phyloP scores from a whole-genome alignment of 768 basidiomycete genomes.

The Kwoniella botswanensis region DNA sequence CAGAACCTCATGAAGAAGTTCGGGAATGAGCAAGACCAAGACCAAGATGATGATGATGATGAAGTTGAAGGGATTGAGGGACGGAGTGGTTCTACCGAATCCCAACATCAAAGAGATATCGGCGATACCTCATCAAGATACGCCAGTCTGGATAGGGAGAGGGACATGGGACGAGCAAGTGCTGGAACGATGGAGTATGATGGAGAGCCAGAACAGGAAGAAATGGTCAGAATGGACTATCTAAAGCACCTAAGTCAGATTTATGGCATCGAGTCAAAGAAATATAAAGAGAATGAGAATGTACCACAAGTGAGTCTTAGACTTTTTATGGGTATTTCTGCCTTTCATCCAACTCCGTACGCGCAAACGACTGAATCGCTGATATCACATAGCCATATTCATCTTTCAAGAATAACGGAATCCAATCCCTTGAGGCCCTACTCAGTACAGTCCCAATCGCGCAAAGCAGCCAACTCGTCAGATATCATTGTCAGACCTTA shows the following conservation, averaged over 20 bases:
- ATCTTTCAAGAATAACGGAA: conserved; percentile 14
- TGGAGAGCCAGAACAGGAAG: conserved; percentile 3
- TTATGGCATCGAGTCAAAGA: conserved; percentile 11
- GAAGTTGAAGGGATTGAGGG: neutral
- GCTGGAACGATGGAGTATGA: neutral
- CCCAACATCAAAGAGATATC: no score
- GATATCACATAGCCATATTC: neutral
- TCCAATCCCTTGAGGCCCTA: conserved; percentile 18
- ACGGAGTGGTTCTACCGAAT: neutral
- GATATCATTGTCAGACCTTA: conserved; percentile 26
- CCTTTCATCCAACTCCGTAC: no score
- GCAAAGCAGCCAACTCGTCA: conserved; percentile 14
- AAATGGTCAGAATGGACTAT: conserved; percentile 23
- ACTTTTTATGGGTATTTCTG: no score
- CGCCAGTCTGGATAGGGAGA: neutral
- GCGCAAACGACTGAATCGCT: neutral
- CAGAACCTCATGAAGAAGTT: conserved; percentile 11
- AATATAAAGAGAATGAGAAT: neutral
- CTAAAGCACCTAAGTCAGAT: conserved; percentile 15
- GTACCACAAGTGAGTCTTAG: conserved; percentile 15
- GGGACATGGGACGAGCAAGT: neutral
- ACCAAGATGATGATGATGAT: neutral
- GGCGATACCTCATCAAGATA: neutral
- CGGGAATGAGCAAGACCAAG: neutral
- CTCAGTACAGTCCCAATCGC: conserved; percentile 18